Conservation (phyloP, 345 rosid species). For the Eucalyptus cloeziana region DNA sequence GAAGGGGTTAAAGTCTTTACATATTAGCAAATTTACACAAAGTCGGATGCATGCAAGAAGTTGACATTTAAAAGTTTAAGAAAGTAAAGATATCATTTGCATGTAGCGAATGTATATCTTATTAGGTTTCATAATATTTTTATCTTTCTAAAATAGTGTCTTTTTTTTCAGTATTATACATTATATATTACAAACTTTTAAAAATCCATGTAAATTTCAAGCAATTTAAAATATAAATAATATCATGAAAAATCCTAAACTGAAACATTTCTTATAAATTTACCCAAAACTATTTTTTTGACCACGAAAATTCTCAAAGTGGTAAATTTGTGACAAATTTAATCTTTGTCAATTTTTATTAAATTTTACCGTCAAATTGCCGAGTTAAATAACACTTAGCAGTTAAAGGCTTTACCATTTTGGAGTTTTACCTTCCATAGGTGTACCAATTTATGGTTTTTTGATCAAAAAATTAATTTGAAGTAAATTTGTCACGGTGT, state of each 20-base stretch:
- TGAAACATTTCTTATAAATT: no score
- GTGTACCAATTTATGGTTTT: neutral
- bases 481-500: no score
- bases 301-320: no score
- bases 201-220: neutral
- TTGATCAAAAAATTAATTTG: no score
- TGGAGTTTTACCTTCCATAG: neutral
- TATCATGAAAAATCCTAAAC: no score
- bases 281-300: no score
- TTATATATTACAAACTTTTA: neutral
- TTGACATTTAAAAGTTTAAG: neutral
- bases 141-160: neutral
- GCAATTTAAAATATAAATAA: neutral
- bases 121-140: neutral
- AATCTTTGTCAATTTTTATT: neutral
- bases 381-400: fast-evolving
- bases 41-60: neutral
- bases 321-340: neutral
- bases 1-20: neutral
- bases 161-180: neutral
- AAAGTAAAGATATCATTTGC: neutral
- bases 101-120: neutral
- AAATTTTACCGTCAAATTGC: no score
- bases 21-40: neutral
- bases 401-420: neutral